Percentiles rank a stretch among this genome's conserved stretches.
phyloP scores from a whole-genome alignment of 225 moss, liverwort and hornwort genomes.

The Neckera pumila region DNA sequence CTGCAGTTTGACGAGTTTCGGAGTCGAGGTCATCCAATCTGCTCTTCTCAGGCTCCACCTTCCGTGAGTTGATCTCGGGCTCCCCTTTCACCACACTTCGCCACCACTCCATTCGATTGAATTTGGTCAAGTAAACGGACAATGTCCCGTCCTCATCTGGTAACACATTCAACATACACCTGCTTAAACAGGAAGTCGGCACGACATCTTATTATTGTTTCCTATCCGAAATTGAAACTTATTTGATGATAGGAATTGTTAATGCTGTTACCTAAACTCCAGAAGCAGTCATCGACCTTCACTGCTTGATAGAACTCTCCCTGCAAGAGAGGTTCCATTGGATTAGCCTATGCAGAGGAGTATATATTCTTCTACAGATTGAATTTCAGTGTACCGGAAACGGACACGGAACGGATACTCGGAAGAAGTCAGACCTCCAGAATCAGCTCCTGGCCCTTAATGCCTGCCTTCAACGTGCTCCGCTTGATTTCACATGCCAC shows the following conservation, averaged over 20 bases:
- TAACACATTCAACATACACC: neutral
- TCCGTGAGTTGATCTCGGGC: slow-evolving; percentile 82
- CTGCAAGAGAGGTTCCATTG: slow-evolving; percentile 18
- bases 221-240: neutral
- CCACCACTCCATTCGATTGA: slow-evolving; percentile 95
- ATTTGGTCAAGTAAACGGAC: slow-evolving; percentile 70
- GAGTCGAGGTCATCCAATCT: slow-evolving; percentile 71
- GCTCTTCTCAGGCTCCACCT: slow-evolving; percentile 98
- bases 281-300: slow-evolving; percentile 71
- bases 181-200: neutral
- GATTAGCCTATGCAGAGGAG: neutral
- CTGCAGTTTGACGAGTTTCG: slow-evolving; percentile 92
- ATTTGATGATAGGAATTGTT: neutral
- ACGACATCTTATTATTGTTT: neutral
- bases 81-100: slow-evolving; percentile 74
- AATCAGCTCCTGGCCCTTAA: slow-evolving; percentile 65
- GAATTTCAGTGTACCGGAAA: neutral
- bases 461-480: slow-evolving; percentile 65
- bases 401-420: neutral
- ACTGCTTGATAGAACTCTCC: slow-evolving; percentile 59
- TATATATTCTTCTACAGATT: neutral
- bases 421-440: slow-evolving; percentile 42
- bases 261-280: slow-evolving; percentile 69
- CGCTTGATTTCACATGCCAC: slow-evolving; percentile 71
- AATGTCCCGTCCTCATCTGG: slow-evolving; percentile 74